phyloP scores from a whole-genome alignment of 768 basidiomycete genomes.

The Psilocybe azurescens region DNA sequence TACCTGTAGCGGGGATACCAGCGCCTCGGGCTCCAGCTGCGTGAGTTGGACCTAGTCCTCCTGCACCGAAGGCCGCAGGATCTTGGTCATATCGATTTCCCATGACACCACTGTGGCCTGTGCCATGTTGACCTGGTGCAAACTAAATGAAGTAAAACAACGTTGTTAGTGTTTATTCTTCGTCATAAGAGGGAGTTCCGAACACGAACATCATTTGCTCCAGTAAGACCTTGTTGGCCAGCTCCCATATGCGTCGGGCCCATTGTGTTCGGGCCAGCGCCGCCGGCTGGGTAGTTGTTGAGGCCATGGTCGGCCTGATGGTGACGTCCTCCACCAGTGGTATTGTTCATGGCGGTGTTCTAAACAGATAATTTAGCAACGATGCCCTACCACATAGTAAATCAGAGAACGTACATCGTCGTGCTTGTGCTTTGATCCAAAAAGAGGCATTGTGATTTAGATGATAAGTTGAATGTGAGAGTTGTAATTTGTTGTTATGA shows the following conservation, averaged over 20 bases:
- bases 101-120: too few relatives aligned
- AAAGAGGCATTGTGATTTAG: constrained; percentile 33
- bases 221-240: background rate
- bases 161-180: background rate
- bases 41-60: constrained; percentile 18
- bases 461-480: background rate
- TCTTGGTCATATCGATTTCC: background rate
- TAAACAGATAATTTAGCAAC: background rate
- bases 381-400: too few relatives aligned
- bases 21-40: constrained; percentile 11
- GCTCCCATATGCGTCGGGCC: background rate
- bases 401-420: background rate
- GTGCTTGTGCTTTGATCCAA: constrained; percentile 30
- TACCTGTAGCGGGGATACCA: constrained; percentile 27
- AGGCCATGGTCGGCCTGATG: constrained; percentile 1
- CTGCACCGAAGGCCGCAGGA: constrained; percentile 11
- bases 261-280: background rate
- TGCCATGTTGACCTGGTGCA: constrained; percentile 10
- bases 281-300: constrained; percentile 11
- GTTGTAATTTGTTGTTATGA: background rate
- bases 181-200: too few relatives aligned
- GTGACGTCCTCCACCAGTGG: constrained; percentile 3
- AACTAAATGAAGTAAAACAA: background rate
- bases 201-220: background rate
- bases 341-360: constrained; percentile 7